A percentile compares a stretch with the other conserved stretches of the same genome.
These are phyloP conservation scores for Diplodia scrobiculata DNA, from an alignment of 2,329 filamentous ascomycete genomes.

Conservation along the genomic window DNA sequence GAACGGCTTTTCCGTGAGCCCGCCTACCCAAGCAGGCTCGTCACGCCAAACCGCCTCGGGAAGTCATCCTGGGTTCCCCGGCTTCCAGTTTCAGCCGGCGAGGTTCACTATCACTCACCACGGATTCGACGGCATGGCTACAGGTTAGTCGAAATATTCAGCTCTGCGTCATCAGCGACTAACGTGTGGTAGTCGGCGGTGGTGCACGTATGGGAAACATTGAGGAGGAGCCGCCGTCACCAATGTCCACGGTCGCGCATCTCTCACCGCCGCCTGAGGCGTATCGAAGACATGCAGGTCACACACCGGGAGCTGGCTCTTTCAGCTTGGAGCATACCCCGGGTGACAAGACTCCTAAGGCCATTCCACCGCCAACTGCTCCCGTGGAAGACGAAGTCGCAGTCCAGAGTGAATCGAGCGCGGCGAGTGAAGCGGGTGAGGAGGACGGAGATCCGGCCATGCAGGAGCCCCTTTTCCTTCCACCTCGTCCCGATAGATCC, in stretches of 20 bases:
- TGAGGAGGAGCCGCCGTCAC: slow-evolving; percentile 39
- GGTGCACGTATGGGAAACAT: slow-evolving; percentile 24
- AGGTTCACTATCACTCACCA: slow-evolving; percentile 24
- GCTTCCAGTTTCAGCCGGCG: slow-evolving; percentile 6
- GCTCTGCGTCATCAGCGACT: slow-evolving; percentile 35
- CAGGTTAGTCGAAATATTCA: slow-evolving; percentile 32
- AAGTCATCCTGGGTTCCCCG: slow-evolving; percentile 5
- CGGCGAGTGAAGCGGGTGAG: slow-evolving; percentile 30
- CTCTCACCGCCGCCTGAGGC: slow-evolving; percentile 42
- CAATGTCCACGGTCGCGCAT: slow-evolving; percentile 38
- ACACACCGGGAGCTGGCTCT: slow-evolving; percentile 39
- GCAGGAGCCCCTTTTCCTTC: slow-evolving; percentile 27
- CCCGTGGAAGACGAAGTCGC: slow-evolving; percentile 4
- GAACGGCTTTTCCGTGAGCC: slow-evolving; percentile 1
- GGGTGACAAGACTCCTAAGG: slow-evolving; percentile 26
- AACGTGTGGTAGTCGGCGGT: neutral
- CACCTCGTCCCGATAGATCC: slow-evolving; percentile 17
- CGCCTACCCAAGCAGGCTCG: slow-evolving; percentile 3
- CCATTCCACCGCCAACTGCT: neutral
- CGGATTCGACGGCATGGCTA: slow-evolving; percentile 6
- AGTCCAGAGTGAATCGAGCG: slow-evolving; percentile 8
- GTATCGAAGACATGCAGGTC: slow-evolving; percentile 43
- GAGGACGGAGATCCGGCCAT: slow-evolving; percentile 22
- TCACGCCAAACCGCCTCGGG: neutral
- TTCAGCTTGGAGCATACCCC: slow-evolving; percentile 16